These are phyloP conservation scores for Emergomyces orientalis DNA, from an alignment of 2,329 filamentous ascomycete genomes.

Conservation along the genomic window DNA sequence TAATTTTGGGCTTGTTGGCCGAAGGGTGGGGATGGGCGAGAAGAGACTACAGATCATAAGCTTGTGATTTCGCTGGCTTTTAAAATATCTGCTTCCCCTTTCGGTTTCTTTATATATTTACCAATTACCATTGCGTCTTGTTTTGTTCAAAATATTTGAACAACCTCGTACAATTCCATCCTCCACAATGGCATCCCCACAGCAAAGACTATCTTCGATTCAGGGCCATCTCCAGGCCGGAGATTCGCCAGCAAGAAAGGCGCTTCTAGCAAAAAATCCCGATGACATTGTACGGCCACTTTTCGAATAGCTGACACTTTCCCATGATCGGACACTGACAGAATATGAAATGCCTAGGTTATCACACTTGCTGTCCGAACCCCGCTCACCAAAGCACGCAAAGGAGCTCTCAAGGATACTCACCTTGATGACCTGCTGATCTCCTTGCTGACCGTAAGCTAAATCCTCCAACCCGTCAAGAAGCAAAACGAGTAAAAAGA, in stretches of 20 bases:
- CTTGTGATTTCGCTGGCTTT: not conserved
- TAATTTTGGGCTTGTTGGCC: no score
- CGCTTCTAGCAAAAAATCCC: conserved; percentile 28
- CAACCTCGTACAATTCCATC: not conserved
- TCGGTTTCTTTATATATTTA: not conserved
- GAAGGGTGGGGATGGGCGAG: not conserved
- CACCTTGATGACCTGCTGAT: conserved; percentile 29
- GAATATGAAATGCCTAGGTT: conserved; percentile 22
- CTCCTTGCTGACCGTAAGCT: conserved; percentile 29
- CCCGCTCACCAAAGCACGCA: conserved; percentile 33
- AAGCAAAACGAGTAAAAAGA: not conserved
- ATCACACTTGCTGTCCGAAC: conserved; percentile 33
- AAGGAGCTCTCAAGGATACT: conserved; percentile 35
- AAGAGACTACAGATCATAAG: not conserved
- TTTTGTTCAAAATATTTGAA: not conserved
- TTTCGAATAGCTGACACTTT: not conserved
- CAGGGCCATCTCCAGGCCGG: conserved; percentile 31
- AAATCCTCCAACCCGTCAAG: not conserved
- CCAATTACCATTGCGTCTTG: not conserved
- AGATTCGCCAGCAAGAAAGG: conserved; percentile 23
- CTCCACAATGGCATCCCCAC: conserved; percentile 29
- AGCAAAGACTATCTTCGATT: conserved; percentile 35
- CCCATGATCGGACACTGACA: not conserved
- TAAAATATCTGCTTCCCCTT: not conserved
- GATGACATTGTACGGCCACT: conserved; percentile 31